Conservation (phyloP, 2,329 filamentous ascomycete genomes). For the Lasiodiplodia theobromae region DNA sequence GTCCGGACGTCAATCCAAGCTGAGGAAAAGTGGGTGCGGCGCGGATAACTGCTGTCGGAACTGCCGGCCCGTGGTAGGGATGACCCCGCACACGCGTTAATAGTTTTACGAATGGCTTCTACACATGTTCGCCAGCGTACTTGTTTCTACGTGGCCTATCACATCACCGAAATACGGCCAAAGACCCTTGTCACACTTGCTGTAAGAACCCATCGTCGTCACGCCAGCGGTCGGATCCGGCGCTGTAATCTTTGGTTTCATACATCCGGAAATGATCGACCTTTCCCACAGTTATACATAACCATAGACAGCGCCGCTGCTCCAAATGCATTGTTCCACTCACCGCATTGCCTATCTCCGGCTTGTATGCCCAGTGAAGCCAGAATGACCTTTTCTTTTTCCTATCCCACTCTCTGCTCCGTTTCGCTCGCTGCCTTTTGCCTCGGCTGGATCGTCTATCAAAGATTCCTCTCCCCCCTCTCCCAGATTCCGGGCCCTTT, state of each 20-base stretch:
- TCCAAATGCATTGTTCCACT: neutral
- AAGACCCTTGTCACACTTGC: neutral
- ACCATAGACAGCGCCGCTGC: neutral
- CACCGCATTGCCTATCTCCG: neutral
- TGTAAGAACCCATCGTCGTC: neutral
- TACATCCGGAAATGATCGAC: neutral
- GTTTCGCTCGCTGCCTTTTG: constrained; percentile 27
- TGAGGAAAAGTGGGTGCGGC: neutral
- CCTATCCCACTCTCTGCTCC: neutral
- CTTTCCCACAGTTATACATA: neutral
- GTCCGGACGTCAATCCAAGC: neutral
- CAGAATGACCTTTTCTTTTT: neutral
- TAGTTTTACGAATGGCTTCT: neutral
- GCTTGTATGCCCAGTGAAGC: neutral
- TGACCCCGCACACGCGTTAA: neutral
- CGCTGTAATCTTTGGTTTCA: neutral
- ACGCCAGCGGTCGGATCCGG: neutral
- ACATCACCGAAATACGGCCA: neutral
- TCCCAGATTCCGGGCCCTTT: constrained; percentile 37
- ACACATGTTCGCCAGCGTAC: neutral
- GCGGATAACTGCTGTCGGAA: neutral
- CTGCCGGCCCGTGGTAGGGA: neutral
- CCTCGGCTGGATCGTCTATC: constrained; percentile 33
- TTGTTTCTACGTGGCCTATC: neutral
- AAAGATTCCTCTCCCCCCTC: constrained; percentile 33